Percentiles rank a stretch among this genome's conserved stretches.
phyloP scores from a whole-genome alignment of 1,284 basidiomycete species.

The Cutaneotrichosporon cyanovorans region DNA sequence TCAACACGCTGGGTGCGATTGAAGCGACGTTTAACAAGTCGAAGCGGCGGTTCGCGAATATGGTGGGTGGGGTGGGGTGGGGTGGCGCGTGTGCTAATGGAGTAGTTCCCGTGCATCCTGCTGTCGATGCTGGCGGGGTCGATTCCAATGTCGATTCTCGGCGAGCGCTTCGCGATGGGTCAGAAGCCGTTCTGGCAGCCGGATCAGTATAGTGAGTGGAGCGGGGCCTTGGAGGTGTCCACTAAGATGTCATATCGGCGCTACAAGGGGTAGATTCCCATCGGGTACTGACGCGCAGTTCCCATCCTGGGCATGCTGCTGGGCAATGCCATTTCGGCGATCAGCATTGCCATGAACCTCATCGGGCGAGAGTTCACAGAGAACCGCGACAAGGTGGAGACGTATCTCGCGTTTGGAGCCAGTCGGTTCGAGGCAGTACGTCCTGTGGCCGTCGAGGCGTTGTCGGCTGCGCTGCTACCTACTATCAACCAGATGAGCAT shows the following conservation, averaged over 20 bases:
- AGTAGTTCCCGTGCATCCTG: slow-evolving; percentile 65
- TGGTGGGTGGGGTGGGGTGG: slow-evolving; percentile 60
- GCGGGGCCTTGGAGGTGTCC: no score
- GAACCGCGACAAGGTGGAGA: slow-evolving; percentile 73
- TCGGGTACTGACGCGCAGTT: no score
- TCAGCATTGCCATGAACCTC: slow-evolving; percentile 58
- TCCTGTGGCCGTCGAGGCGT: slow-evolving; percentile 65
- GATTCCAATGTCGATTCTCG: slow-evolving; percentile 70
- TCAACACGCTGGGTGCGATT: slow-evolving; percentile 62
- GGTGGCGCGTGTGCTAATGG: background rate
- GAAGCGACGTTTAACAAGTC: slow-evolving; percentile 61
- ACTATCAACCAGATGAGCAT: slow-evolving; percentile 81
- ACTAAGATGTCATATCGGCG: no score
- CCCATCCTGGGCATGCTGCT: slow-evolving; percentile 83
- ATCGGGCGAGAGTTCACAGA: slow-evolving; percentile 50
- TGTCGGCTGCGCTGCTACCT: slow-evolving; percentile 68
- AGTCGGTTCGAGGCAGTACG: slow-evolving; percentile 67
- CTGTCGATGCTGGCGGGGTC: slow-evolving; percentile 64
- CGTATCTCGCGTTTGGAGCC: slow-evolving; percentile 73
- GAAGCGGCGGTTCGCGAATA: slow-evolving; percentile 61
- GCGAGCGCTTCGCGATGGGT: slow-evolving; percentile 67
- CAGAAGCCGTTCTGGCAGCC: slow-evolving; percentile 71
- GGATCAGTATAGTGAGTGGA: slow-evolving; percentile 62
- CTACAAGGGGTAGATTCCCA: no score
- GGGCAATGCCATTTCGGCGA: slow-evolving; percentile 65